Base-by-base conservation (phyloP, 495 filamentous ascomycete genomes). In the Penicillium argentinense region DNA sequence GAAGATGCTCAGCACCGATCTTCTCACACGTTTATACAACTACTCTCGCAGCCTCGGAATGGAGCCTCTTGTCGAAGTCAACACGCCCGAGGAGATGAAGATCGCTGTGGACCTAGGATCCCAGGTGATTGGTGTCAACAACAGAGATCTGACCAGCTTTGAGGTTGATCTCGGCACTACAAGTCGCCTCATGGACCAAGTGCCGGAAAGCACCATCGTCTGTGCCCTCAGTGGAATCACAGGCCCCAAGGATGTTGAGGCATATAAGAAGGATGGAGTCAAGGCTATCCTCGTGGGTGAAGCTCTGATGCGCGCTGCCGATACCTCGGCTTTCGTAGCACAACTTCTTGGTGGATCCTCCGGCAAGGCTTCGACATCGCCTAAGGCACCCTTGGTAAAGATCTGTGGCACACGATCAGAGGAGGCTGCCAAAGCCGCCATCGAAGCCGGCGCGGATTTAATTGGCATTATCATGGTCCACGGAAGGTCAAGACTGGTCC, bases 51-150 rank as follows among this genome's bases (percentile, higher is more conserved):
- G 85, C 11, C 79, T 99, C 2, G 92, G 91, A 21, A 99, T 99
- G 93, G 95, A 97, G 68, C 93, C 93, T 16, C 68, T 99, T 12
- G 95, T 99, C 19, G 93, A 99, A 62, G 93, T 99, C 16, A 95
- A 99, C 56, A 97, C 85, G 14, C 78, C 84, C 1, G 89, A 91
- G 28, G 93, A 99, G 69, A 97, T 97, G 91, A 72, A 84, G 29
- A 83, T 81, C 25, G 93, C 93, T 9, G 83, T 95, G 18, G 79
- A 86, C 19, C 75, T 99, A 7, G 95, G 93, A 12, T 77, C 93
- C n/a, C 84, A 90, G 63, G 91, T 95, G 18, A 96, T 99, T 57
- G 93, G 93, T 7, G 93, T 99, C 56, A 99, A 99, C 68, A 99
- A 99, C 67, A 79, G 93, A 29, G 92, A 99, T 57, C 77, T 99